phyloP scores from a whole-genome alignment of 208 protist genomes.

The Acanthamoeba culbertsoni region DNA sequence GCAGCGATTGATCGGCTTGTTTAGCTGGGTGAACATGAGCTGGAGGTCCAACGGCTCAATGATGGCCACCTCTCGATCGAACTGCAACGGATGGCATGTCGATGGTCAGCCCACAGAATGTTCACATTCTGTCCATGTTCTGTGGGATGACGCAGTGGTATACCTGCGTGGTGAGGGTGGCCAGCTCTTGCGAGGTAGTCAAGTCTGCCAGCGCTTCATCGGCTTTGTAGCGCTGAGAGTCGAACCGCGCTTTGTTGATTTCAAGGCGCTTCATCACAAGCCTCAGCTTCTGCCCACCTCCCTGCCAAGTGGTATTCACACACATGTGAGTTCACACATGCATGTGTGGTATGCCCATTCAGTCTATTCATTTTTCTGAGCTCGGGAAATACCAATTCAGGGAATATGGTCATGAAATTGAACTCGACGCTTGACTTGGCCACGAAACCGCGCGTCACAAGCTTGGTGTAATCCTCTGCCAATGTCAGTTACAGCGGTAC shows the following conservation, averaged over 20 bases:
- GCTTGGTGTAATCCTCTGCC: conserved; percentile 4
- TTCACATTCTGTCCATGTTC: too few relatives aligned
- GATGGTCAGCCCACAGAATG: neutral
- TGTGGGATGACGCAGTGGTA: too few relatives aligned
- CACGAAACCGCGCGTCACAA: conserved; percentile 13
- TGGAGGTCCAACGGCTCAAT: conserved; percentile 48
- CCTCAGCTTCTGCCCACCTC: conserved; percentile 9
- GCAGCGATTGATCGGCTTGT: conserved; percentile 12
- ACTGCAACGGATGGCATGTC: neutral
- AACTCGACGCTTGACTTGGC: neutral
- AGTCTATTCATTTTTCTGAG: too few relatives aligned
- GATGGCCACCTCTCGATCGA: conserved; percentile 18
- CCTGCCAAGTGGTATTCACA: neutral
- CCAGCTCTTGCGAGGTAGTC: neutral
- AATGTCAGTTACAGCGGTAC: neutral
- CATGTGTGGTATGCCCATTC: neutral
- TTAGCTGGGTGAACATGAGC: conserved; percentile 7
- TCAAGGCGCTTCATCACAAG: neutral
- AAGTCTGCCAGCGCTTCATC: neutral
- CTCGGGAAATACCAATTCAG: neutral
- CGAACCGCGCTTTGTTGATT: conserved; percentile 1
- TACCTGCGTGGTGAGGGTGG: neutral
- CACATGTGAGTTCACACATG: neutral
- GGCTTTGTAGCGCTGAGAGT: neutral
- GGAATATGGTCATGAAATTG: conserved; percentile 26